Evolutionary conservation across 768 basidiomycete species (phyloP).

Genomic region (Pulveroboletus ravenelii): DNA sequence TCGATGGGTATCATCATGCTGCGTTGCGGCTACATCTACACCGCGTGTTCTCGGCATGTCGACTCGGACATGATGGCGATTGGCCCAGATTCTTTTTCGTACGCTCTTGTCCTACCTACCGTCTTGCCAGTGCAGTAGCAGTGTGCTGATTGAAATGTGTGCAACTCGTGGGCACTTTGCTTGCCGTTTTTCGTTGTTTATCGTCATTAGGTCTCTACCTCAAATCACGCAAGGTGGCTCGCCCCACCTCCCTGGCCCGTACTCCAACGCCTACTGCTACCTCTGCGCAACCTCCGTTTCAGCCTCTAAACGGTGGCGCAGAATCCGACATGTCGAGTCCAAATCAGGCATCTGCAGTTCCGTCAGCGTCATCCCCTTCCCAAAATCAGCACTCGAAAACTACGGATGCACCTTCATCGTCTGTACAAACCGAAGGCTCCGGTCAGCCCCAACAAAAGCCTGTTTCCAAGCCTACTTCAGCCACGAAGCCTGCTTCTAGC

Average conservation of each 20-base stretch:
- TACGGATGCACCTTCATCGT: conserved; percentile 26
- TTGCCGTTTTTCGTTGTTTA: conserved; percentile 32
- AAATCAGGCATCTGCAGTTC: conserved; percentile 34
- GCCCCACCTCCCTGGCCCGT: conserved; percentile 56
- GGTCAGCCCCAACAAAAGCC: conserved; percentile 25
- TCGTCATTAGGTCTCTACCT: conserved; percentile 69
- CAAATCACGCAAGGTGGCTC: conserved; percentile 75
- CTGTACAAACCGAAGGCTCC: conserved; percentile 24
- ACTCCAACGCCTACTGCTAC: conserved; percentile 32
- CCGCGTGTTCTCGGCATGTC: conserved; percentile 35
- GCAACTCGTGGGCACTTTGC: conserved; percentile 34
- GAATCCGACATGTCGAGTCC: conserved; percentile 35
- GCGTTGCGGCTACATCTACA: conserved; percentile 28
- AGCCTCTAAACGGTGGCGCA: conserved; percentile 31
- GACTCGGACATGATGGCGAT: conserved; percentile 32
- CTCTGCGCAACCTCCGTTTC: conserved; percentile 30
- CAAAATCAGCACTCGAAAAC: conserved; percentile 31
- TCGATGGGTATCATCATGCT: conserved; percentile 32
- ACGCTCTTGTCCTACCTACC: conserved; percentile 30
- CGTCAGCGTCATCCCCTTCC: conserved; percentile 22
- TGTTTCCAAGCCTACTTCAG: conserved; percentile 21
- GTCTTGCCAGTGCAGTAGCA: conserved; percentile 33
- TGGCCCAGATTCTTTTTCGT: conserved; percentile 31
- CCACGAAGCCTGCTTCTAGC: conserved; percentile 25
- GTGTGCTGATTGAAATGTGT: conserved; percentile 39